Evolutionary conservation across 257 asterid genomes (phyloP), one percentile per base, ranked within the genome.

Genomic region (Ilex aquifolium): DNA sequence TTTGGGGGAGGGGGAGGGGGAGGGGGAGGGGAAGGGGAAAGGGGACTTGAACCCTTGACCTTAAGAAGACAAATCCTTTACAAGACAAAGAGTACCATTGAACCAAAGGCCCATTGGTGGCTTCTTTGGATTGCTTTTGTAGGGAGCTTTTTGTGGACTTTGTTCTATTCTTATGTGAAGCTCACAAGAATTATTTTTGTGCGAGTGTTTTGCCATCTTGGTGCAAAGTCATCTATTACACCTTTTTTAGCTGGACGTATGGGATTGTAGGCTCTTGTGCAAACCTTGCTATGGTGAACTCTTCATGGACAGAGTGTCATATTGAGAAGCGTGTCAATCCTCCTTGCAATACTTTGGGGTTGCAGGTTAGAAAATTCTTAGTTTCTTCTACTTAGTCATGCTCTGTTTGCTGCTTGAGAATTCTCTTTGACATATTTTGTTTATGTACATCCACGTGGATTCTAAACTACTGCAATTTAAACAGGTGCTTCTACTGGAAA

Each of bases 261-360:
- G 95, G 96, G 66, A 56, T 83, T 44, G 95, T 82, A 27, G 97
- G 99, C 73, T 87, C 97, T 36, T 71, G 71, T 75, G 79, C 95
- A 65, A 90, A 87, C 67, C 91, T 90, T 59, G 96, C 83, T 9
- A 90, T 93, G 95, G 97, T 93, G 36, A 93, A 93, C 70, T 93
- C 97, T 62, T 87, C 99, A 44, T 93, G 99, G 99, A 93, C 96
- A 27, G 76, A 74, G 56, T 84, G 95, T 72, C 96, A 93, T 77
- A 87, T 93, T 72, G 85, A 79, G 80, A 82, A 78, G 79, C 79
- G 81, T 58, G 88, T 90, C 46, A 90, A 87, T 75, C 99, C 99
- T 83, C 97, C 97, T 53, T 92, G 99, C 74, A 95, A 92, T 70
- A 85, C 96, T 65, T 87, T 87, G 58, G 80, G 88, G 60, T 96